A percentile compares a stretch with the other conserved stretches of the same genome.
Conservation (phyloP, 73 alveolate genomes). For the Paramecium octaurelia region DNA sequence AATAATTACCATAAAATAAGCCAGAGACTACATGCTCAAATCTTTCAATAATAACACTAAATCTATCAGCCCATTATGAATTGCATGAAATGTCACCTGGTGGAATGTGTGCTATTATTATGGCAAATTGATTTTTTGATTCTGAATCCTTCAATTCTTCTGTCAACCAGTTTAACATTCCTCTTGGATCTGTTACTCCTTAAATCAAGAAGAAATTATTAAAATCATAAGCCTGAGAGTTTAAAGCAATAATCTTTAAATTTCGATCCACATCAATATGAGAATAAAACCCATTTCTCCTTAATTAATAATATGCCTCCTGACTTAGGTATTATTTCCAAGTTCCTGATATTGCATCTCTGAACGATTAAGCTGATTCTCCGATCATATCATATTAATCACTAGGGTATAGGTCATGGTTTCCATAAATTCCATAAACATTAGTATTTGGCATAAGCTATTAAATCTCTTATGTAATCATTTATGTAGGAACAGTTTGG, state of each 20-base stretch:
- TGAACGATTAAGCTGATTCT: constrained; percentile 12
- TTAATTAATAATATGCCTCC: constrained; percentile 42
- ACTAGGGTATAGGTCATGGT: constrained; percentile 80
- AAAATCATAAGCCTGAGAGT: constrained; percentile 79
- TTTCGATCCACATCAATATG: constrained; percentile 61
- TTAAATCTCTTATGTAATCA: constrained; percentile 45
- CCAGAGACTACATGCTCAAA: constrained; percentile 83
- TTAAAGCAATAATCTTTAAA: constrained; percentile 78
- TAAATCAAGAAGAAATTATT: constrained; percentile 72
- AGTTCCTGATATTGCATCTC: constrained; percentile 45
- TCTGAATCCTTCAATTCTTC: constrained; percentile 75
- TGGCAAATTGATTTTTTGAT: constrained; percentile 72
- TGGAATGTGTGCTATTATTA: constrained; percentile 79
- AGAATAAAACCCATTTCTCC: constrained; percentile 43
- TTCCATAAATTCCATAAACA: constrained; percentile 74
- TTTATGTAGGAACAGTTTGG: constrained; percentile 47
- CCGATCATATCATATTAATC: constrained; percentile 53
- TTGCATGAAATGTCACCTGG: constrained; percentile 69
- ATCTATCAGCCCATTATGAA: constrained; percentile 72
- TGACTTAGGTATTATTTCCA: constrained; percentile 36
- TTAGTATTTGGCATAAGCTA: constrained; percentile 21
- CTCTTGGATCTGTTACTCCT: constrained; percentile 75
- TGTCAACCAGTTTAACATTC: constrained; percentile 75
- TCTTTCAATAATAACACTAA: constrained; percentile 80
- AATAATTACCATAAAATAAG: constrained; percentile 64